A percentile compares a stretch with the other conserved stretches of the same genome.
Conservation (phyloP, 768 basidiomycete genomes). For the Harrya chromipes region DNA sequence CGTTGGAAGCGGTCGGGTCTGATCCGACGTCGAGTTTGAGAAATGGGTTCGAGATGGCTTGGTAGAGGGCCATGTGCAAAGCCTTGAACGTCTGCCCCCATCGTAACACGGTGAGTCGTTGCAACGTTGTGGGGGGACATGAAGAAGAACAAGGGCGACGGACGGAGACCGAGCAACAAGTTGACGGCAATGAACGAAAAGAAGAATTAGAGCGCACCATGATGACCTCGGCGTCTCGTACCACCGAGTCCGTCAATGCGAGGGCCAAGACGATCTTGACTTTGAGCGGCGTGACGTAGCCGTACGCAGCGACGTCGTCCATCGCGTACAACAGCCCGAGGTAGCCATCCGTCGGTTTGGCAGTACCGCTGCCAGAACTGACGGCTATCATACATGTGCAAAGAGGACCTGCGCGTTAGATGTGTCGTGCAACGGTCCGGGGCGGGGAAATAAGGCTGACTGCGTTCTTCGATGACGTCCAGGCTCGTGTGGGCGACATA, state of each 20-base stretch:
- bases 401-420: neutral
- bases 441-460: conserved; percentile 42
- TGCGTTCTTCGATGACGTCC: conserved; percentile 90
- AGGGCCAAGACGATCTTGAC: conserved; percentile 84
- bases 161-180: no score
- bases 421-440: neutral
- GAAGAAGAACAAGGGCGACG: neutral
- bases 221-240: conserved; percentile 76
- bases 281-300: conserved; percentile 84
- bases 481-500: conserved; percentile 89
- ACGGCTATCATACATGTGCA: no score
- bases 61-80: conserved; percentile 83
- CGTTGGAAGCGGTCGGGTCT: conserved; percentile 39
- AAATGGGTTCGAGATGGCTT: conserved; percentile 84
- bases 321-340: conserved; percentile 85
- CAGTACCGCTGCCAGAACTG: conserved; percentile 28
- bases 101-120: neutral
- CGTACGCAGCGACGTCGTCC: conserved; percentile 92
- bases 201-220: conserved; percentile 45
- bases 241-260: conserved; percentile 75
- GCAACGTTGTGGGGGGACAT: neutral
- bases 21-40: conserved; percentile 55
- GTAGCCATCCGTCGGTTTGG: conserved; percentile 74
- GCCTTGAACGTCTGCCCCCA: conserved; percentile 75
- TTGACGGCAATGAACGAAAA: no score